Conservation (phyloP, 2,329 filamentous ascomycete genomes). For the Lecanosticta acicola region DNA sequence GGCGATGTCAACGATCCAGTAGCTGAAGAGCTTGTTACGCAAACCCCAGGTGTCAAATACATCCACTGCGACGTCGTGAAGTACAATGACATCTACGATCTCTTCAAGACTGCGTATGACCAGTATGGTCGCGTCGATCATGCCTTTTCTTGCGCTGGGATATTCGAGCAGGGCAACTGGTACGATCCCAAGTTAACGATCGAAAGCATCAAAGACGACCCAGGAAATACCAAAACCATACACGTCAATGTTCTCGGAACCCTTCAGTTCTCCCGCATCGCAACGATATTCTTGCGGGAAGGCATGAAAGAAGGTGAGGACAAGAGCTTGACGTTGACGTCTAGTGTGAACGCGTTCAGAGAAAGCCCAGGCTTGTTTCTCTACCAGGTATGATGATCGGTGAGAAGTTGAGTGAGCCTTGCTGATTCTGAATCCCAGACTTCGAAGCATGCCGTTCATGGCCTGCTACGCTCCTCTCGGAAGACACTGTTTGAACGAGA, state of each 20-base stretch:
- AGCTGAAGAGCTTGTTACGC: constrained; percentile 3
- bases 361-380: constrained; percentile 44
- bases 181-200: constrained; percentile 43
- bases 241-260: constrained; percentile 42
- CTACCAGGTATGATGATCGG: constrained; percentile 39
- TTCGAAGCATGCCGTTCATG: constrained; percentile 25
- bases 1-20: constrained; percentile 34
- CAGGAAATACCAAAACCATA: constrained; percentile 36
- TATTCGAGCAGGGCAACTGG: constrained; percentile 42
- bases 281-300: constrained; percentile 46
- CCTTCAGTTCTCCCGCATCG: constrained; percentile 46
- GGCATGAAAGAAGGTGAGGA: constrained; percentile 30
- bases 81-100: constrained; percentile 42
- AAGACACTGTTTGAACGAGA: constrained; percentile 23
- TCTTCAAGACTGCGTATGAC: constrained; percentile 44
- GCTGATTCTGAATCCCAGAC: too few relatives aligned
- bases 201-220: constrained; percentile 37
- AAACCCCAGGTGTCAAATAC: constrained; percentile 30
- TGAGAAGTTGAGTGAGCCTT: too few relatives aligned
- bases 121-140: constrained; percentile 46
- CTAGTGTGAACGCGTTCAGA: constrained; percentile 46
- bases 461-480: constrained; percentile 21
- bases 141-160: constrained; percentile 46
- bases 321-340: constrained; percentile 41
- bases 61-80: constrained; percentile 42